Base-by-base conservation (phyloP, 192 early-diverging fungal genomes). In the Backusella westeae region DNA sequence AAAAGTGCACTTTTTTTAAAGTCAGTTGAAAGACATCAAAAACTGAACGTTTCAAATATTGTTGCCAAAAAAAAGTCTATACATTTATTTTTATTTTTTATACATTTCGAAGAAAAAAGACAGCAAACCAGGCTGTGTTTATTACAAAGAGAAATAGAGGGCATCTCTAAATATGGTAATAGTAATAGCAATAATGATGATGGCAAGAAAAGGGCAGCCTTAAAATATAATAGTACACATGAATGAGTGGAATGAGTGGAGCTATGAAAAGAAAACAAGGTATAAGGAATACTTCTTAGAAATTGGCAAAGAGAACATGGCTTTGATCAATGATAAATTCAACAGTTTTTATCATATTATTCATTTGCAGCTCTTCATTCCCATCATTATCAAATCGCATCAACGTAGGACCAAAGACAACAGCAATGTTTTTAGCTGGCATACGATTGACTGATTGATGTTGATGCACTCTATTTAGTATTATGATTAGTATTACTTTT, bases 341-440 rank as follows among this genome's bases (percentile, higher is more conserved):
- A 46, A 94, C 87, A 0, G 85, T 84, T 56, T 85, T 78, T 82
- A 91, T 94, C 77, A 90, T 93, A 35, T 83, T 83, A 2, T 85
- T 86, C 92, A 93, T 94, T 34, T 94, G 90, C 10, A 86, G 67
- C 76, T 93, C 87, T 75, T 93, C 92, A 15, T 77, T 80, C 17
- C 80, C 83, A 26, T 88, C 76, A 69, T 90, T 83, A 10, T 82
- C 80, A 81, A 88, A 88, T 34, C 89, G 86, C 85, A 94, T 83
- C 34, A 99, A 78, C 10, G 93, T 96, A 12, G 95, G 95, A 1
- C 93, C 96, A 91, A 99, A 97, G 38, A 99, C 94, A 23, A 97
- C 95, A 14, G 94, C 90, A 52, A 99, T 77, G 71, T 98, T 99
- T 78, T 94, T 94, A 41, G 95, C 79, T 1, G 89, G 90, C 97